phyloP scores from a whole-genome alignment of 78 protist species.

The Chrysochromulina tobinii region DNA sequence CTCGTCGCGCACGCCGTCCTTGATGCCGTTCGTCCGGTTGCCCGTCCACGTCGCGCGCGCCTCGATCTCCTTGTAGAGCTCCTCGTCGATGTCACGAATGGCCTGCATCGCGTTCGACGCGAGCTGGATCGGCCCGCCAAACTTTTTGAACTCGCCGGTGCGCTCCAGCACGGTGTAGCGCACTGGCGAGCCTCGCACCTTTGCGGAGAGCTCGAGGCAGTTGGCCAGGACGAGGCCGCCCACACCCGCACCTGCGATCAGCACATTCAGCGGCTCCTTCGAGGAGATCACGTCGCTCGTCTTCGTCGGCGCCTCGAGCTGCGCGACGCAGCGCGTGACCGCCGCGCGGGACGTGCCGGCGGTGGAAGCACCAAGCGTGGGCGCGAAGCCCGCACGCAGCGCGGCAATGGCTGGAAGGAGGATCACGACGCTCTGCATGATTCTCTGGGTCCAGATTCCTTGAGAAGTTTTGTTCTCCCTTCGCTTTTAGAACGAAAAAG shows the following conservation, averaged over 20 bases:
- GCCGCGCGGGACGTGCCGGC: too few species aligned
- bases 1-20: background rate
- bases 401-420: too few species aligned
- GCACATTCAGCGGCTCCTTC: background rate
- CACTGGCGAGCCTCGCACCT: background rate
- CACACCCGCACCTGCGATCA: background rate
- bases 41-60: slow-evolving; percentile 3
- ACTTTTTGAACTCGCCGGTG: background rate
- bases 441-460: too few species aligned
- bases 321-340: too few species aligned
- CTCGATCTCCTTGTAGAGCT: background rate
- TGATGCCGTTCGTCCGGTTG: slow-evolving; percentile 11
- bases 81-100: background rate
- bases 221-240: background rate
- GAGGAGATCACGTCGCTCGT: background rate
- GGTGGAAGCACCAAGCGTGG: too few species aligned
- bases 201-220: background rate
- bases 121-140: slow-evolving; percentile 28
- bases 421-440: too few species aligned
- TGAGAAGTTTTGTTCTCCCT: too few species aligned
- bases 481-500: too few species aligned
- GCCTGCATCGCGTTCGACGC: background rate
- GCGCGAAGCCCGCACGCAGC: too few species aligned
- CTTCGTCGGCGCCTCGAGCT: too few species aligned
- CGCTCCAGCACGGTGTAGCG: background rate